Percentiles rank a stretch among this genome's conserved stretches.
These are phyloP conservation scores for Colletotrichum horii DNA, from an alignment of 2,329 filamentous ascomycete species.

Conservation along the genomic window DNA sequence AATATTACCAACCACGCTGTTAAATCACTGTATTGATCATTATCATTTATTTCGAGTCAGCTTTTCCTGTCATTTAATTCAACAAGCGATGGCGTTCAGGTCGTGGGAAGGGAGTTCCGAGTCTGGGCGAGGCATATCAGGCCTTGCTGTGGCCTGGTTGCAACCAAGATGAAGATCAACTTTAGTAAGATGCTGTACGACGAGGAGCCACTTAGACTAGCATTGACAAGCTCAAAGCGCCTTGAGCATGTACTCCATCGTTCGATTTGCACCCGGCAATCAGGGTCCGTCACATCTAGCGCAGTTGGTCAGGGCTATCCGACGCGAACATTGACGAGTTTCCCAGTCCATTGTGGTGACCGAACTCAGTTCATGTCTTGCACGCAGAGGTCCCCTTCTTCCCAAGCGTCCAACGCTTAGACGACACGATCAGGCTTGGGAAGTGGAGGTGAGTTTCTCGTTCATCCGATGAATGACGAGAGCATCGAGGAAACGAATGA, in stretches of 20 bases:
- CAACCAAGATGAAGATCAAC: neutral
- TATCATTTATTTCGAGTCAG: neutral
- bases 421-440: neutral
- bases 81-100: constrained; percentile 14
- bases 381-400: neutral
- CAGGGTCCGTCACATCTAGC: neutral
- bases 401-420: neutral
- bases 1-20: neutral
- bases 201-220: neutral
- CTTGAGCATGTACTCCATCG: neutral
- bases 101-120: neutral
- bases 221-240: neutral
- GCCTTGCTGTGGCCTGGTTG: neutral
- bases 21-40: neutral
- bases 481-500: neutral
- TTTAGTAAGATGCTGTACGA: neutral
- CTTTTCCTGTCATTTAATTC: neutral
- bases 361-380: neutral
- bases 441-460: neutral
- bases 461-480: neutral
- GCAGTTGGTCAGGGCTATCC: neutral
- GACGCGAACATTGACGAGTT: neutral
- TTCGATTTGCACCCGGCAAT: neutral
- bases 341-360: neutral
- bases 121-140: neutral